Evolutionary conservation across 208 protist species (phyloP).

Genomic region (Trypanosoma grayi): DNA sequence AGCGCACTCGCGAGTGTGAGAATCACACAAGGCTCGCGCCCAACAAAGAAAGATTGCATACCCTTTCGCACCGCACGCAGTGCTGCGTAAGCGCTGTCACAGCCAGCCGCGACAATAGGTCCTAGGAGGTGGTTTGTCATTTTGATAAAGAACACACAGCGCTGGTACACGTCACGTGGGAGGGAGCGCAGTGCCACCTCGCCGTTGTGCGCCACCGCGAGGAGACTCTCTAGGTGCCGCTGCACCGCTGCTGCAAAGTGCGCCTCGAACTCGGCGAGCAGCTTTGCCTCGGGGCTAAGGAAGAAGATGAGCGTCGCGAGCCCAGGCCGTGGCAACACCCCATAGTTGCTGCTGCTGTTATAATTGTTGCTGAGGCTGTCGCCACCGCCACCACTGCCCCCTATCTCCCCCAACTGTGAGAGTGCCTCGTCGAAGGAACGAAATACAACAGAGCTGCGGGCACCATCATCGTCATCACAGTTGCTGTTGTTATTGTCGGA

Average conservation of each 20-base stretch:
- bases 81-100: slow-evolving; percentile 19
- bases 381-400: not conserved
- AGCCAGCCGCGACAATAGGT: not conserved
- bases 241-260: slow-evolving; percentile 7
- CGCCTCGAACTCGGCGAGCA: slow-evolving; percentile 9
- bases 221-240: slow-evolving; percentile 6
- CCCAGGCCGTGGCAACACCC: not conserved
- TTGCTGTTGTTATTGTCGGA: not conserved
- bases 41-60: slow-evolving; percentile 54
- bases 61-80: slow-evolving; percentile 41
- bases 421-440: slow-evolving; percentile 17
- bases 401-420: slow-evolving; percentile 11
- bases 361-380: not conserved
- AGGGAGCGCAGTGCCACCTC: not conserved
- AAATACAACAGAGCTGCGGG: not conserved
- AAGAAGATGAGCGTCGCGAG: slow-evolving; percentile 23
- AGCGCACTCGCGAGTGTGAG: slow-evolving; percentile 60
- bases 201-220: not conserved
- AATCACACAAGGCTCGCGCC: slow-evolving; percentile 35
- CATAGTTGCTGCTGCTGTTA: not conserved
- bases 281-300: slow-evolving; percentile 6
- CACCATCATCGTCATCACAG: not conserved
- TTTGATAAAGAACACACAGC: slow-evolving; percentile 22
- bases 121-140: slow-evolving; percentile 19
- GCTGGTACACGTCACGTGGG: slow-evolving; percentile 25